Evolutionary conservation across 345 rosid genomes (phyloP), one percentile per base, ranked within the genome.

Genomic region (Passiflora organensis): DNA sequence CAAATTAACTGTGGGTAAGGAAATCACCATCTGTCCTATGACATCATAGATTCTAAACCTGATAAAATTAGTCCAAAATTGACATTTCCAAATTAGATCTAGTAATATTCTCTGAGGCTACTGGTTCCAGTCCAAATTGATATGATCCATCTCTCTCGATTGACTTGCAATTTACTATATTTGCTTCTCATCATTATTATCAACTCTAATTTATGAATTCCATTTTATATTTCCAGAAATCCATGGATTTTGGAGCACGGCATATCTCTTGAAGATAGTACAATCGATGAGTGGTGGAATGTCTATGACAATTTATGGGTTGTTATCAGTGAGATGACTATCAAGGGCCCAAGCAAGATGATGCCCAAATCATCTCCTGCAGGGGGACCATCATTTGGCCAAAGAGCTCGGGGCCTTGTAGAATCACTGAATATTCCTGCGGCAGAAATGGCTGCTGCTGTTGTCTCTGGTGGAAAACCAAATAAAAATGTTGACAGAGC

Each of bases 391-490:
- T 83, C 97, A 55, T 73, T 91, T 55, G 88, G 98, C 44, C 96
- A 91, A 72, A 83, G 98, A 74, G 98, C 98, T 58, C 87, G 98
- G 38, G 96, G 88, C 66, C 74, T 91, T 44, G 98, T 91, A 32
- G 98, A 91, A 70, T 91, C 98, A 13, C 67, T 91, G 55, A 91
- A 91, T 67, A 85, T 85, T 77, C 98, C 98, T 25, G 96, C 98
- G 46, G 95, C 96, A 46, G 98, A 91, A 71, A 91, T 91, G 98
- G 98, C 98, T 52, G 96, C 96, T 20, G 96, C 81, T 62, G 98
- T 91, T 76, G 96, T 85, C 15, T 83, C 98, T 72, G 80, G 85
- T 75, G 89, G 89, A 69, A 91, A 81, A 67, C 73, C 82, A 52
- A 80, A 70, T 73, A 87, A 81, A 83, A 80, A 47, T 47, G 80